Conservation (phyloP, 208 protist species). For the Leishmania braziliensis region DNA sequence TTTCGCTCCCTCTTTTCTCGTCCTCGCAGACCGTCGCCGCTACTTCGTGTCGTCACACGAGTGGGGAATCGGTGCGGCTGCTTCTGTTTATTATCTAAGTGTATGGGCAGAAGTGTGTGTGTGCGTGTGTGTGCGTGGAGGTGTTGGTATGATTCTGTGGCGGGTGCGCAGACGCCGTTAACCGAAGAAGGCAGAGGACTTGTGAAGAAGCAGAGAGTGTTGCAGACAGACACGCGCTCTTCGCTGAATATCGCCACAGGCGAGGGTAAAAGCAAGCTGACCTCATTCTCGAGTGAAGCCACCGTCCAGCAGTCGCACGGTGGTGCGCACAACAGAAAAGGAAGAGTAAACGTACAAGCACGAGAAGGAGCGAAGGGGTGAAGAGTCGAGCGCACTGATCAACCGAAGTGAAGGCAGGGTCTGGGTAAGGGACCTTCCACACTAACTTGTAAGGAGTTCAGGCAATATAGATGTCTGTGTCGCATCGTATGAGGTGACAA, state of each 20-base stretch:
- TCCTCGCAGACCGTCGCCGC: not conserved
- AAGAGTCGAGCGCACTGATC: not conserved
- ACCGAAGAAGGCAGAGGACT: not conserved
- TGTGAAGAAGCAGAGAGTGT: not conserved
- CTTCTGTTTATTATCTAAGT: not conserved
- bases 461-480: not conserved
- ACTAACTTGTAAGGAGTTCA: not conserved
- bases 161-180: not conserved
- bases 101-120: not conserved
- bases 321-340: not conserved
- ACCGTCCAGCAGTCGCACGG: not conserved
- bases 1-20: not conserved
- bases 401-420: not conserved
- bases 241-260: not conserved
- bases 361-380: not conserved
- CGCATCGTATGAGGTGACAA: not conserved
- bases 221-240: not conserved
- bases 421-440: not conserved
- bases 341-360: not conserved
- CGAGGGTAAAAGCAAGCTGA: not conserved
- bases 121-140: not conserved
- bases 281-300: not conserved
- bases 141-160: not conserved
- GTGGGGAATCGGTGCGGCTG: not conserved
- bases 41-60: not conserved